phyloP scores from a whole-genome alignment of 129 eudicot genomes.

The Cynara cardunculus region DNA sequence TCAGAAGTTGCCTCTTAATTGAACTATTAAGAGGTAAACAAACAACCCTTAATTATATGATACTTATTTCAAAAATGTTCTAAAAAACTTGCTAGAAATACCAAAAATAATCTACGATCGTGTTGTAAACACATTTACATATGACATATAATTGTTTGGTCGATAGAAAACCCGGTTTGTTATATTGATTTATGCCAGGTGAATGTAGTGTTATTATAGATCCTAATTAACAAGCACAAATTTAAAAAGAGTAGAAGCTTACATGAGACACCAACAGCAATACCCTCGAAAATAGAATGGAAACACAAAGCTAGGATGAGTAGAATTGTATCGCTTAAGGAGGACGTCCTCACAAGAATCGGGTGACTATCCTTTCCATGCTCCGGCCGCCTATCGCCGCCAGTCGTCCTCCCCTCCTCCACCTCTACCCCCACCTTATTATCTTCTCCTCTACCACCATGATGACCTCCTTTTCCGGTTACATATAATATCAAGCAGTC shows the following conservation, averaged over 20 bases:
- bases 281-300: constrained; percentile 90
- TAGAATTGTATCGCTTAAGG: constrained; percentile 56
- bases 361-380: constrained; percentile 17
- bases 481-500: constrained; percentile 55
- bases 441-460: constrained; percentile 6
- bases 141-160: too few species aligned
- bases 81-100: too few species aligned
- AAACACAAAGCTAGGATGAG: constrained; percentile 74
- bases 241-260: constrained; percentile 14
- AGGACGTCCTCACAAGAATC: constrained; percentile 39
- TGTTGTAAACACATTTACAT: too few species aligned
- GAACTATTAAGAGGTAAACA: too few species aligned
- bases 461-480: constrained; percentile 13
- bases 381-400: background rate
- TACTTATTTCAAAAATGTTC: too few species aligned
- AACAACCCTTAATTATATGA: too few species aligned
- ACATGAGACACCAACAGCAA: constrained; percentile 88
- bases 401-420: constrained; percentile 29
- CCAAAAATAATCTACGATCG: too few species aligned
- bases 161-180: too few species aligned
- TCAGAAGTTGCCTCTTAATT: too few species aligned
- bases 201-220: background rate
- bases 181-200: too few species aligned
- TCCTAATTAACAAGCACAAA: background rate
- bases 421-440: constrained; percentile 41